phyloP scores from a whole-genome alignment of 768 basidiomycete genomes.

The Gloeostereum incarnatum region DNA sequence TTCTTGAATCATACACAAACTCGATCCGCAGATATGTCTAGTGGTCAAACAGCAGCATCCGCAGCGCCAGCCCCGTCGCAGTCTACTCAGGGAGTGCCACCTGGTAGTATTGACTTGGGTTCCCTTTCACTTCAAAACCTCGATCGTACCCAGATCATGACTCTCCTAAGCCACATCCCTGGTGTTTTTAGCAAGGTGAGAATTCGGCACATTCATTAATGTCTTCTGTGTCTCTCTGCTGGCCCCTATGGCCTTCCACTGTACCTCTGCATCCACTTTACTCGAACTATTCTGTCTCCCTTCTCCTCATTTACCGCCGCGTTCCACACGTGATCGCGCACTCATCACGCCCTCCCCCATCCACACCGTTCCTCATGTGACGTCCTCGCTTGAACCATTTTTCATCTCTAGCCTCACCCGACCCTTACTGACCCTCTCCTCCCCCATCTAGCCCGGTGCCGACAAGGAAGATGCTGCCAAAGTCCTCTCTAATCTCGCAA shows the following conservation, averaged over 20 bases:
- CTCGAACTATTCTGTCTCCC: not conserved
- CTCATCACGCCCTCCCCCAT: constrained; percentile 14
- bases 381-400: too few relatives aligned
- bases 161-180: constrained; percentile 46
- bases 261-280: not conserved
- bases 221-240: constrained; percentile 2
- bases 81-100: not conserved
- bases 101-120: not conserved
- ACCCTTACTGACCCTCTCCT: constrained; percentile 5
- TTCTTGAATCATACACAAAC: not conserved
- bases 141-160: constrained; percentile 50
- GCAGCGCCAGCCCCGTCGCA: not conserved
- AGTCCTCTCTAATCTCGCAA: constrained; percentile 43
- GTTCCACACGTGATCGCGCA: constrained; percentile 9
- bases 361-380: constrained; percentile 6
- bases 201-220: constrained; percentile 11
- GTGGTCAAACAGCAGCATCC: not conserved
- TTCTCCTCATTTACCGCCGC: constrained; percentile 4
- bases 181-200: constrained; percentile 48
- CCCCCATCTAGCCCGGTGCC: constrained; percentile 27
- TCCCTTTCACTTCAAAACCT: constrained; percentile 16
- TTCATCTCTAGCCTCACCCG: too few relatives aligned
- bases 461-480: constrained; percentile 58
- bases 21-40: not conserved
- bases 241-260: constrained; percentile 6